phyloP scores from a whole-genome alignment of 768 basidiomycete species.

The Asterophora lycoperdoides region DNA sequence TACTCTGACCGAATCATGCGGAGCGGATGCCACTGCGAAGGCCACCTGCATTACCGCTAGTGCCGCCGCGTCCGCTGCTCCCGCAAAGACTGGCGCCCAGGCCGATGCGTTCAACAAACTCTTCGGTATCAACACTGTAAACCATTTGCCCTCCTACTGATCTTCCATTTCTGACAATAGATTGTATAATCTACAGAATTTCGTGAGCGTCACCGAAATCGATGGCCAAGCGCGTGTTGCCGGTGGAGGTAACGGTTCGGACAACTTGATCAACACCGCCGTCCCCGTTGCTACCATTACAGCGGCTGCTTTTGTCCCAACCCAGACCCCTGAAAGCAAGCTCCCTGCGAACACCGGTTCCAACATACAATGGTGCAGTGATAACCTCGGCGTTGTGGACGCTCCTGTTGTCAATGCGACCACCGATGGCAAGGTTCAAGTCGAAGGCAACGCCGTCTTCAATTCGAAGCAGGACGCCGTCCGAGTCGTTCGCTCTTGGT shows the following conservation, averaged over 20 bases:
- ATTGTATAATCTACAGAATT: constrained; percentile 33
- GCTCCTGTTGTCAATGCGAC: constrained; percentile 41
- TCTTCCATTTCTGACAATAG: background rate
- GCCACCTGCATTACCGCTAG: constrained; percentile 40
- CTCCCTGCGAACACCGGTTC: background rate
- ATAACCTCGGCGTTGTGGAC: constrained; percentile 40
- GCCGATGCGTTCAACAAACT: constrained; percentile 61
- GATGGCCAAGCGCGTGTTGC: constrained; percentile 42
- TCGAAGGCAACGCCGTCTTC: constrained; percentile 44
- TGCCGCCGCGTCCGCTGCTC: constrained; percentile 38
- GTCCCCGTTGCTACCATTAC: constrained; percentile 1
- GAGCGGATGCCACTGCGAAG: constrained; percentile 50
- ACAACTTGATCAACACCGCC: constrained; percentile 11
- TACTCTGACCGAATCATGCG: constrained; percentile 48
- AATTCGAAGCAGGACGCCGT: constrained; percentile 40
- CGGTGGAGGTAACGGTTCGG: constrained; percentile 14
- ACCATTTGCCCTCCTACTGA: constrained; percentile 1
- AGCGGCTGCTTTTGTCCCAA: constrained; percentile 12
- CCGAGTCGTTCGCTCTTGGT: constrained; percentile 50
- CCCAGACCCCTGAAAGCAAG: background rate
- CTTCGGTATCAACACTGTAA: constrained; percentile 48
- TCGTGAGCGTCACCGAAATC: constrained; percentile 37
- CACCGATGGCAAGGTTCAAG: constrained; percentile 44
- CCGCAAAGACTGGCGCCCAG: constrained; percentile 45
- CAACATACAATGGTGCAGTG: constrained; percentile 50